Conservation (phyloP, 345 rosid genomes). For the Ceriops zippeliana region DNA sequence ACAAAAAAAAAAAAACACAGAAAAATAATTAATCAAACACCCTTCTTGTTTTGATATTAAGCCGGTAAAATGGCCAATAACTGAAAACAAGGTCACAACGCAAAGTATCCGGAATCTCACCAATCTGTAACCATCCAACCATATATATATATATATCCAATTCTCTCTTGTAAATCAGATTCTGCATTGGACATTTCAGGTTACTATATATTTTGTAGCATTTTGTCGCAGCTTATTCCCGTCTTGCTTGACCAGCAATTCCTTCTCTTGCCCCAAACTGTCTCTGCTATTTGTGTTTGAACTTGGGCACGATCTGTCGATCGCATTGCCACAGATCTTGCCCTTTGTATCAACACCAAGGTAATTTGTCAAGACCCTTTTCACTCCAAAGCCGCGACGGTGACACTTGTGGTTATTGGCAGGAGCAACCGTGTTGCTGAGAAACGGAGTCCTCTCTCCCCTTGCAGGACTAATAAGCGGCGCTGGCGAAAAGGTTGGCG, state of each 20-base stretch:
- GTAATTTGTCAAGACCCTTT: constrained; percentile 66
- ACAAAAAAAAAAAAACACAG: no score
- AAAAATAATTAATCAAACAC: no score
- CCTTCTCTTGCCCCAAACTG: constrained; percentile 19
- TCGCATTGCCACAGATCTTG: constrained; percentile 45
- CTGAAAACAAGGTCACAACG: background rate
- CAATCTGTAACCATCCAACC: no score
- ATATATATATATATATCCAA: no score
- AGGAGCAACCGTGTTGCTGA: constrained; percentile 22
- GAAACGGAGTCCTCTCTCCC: constrained; percentile 61
- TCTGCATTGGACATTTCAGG: constrained; percentile 18
- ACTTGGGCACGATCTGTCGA: constrained; percentile 35
- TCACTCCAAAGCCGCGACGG: constrained; percentile 87
- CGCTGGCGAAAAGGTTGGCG: constrained; percentile 76
- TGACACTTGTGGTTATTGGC: constrained; percentile 37
- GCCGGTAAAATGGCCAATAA: no score
- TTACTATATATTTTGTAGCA: constrained; percentile 40
- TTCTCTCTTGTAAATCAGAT: background rate
- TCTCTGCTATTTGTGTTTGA: constrained; percentile 25
- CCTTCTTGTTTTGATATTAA: no score
- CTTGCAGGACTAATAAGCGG: constrained; percentile 59
- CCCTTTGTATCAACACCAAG: constrained; percentile 69
- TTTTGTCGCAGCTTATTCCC: constrained; percentile 22
- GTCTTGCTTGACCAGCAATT: constrained; percentile 12
- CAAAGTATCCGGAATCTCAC: background rate